These are phyloP conservation scores for Thielaviopsis euricoi DNA, from an alignment of 2,329 filamentous ascomycete genomes.

Conservation along the genomic window DNA sequence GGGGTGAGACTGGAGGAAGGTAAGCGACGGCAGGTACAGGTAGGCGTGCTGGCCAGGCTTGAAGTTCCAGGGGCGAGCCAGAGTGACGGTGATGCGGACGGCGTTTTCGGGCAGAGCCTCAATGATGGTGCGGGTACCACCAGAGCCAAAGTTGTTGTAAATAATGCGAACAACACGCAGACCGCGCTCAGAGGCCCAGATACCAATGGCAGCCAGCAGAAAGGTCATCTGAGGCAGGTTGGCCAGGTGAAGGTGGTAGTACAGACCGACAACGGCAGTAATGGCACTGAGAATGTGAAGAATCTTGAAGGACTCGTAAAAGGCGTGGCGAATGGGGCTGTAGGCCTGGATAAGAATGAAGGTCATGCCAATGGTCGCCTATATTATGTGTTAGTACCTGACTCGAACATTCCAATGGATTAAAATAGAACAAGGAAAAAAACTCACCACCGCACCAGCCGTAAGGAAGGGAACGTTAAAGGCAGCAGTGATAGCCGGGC, in stretches of 20 bases:
- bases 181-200: constrained; percentile 51
- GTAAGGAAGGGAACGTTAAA: constrained; percentile 7
- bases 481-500: constrained; percentile 1
- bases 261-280: constrained; percentile 44
- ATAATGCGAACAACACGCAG: constrained; percentile 42
- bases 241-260: constrained; percentile 46
- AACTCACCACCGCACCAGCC: constrained; percentile 3
- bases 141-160: constrained; percentile 49
- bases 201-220: constrained; percentile 42
- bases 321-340: constrained; percentile 57
- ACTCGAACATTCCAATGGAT: constrained; percentile 1
- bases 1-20: constrained; percentile 59
- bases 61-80: constrained; percentile 65
- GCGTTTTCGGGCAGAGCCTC: constrained; percentile 65
- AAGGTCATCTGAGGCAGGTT: constrained; percentile 39
- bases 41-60: constrained; percentile 64
- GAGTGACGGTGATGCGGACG: constrained; percentile 52
- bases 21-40: constrained; percentile 58
- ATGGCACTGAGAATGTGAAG: constrained; percentile 51
- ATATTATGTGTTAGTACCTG: background rate
- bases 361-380: constrained; percentile 44
- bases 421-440: constrained; percentile 3
- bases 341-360: constrained; percentile 51
- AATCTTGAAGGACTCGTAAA: constrained; percentile 64
- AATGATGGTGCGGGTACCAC: constrained; percentile 51